A percentile compares a stretch with the other conserved stretches of the same genome.
phyloP scores from a whole-genome alignment of 176 grass and related monocot species.

The Thalia dealbata region DNA sequence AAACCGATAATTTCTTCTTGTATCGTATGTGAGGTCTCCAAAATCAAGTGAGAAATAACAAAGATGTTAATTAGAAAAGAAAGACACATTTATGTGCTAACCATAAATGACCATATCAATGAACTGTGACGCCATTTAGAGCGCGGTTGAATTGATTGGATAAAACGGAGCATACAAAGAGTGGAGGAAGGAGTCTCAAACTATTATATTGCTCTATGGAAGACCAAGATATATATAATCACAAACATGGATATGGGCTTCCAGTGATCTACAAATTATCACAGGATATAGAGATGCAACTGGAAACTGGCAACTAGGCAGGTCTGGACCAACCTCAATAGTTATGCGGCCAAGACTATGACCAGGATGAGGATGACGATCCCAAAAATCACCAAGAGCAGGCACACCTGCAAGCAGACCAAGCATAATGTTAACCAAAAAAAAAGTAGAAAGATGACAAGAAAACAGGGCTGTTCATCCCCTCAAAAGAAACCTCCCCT shows the following conservation, averaged over 20 bases:
- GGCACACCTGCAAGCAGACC: slow-evolving; percentile 42
- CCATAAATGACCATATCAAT: background rate
- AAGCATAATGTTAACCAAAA: background rate
- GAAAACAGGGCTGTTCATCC: no score
- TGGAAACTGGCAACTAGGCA: no score
- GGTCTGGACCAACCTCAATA: background rate
- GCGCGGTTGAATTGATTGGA: background rate
- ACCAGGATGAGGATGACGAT: slow-evolving; percentile 45
- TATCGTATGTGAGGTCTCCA: no score
- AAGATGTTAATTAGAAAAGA: background rate
- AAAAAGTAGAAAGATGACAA: background rate
- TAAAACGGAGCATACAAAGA: background rate
- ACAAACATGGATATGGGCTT: background rate
- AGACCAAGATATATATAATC: background rate
- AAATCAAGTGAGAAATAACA: background rate
- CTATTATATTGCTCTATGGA: background rate
- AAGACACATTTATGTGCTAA: background rate
- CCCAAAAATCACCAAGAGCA: slow-evolving; percentile 38
- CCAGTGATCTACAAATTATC: background rate
- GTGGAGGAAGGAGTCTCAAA: background rate
- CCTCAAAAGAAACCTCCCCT: no score
- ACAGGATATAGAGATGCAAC: background rate
- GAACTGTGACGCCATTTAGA: background rate
- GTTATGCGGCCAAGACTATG: slow-evolving; percentile 60
- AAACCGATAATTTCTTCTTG: no score